phyloP scores from a whole-genome alignment of 257 asterid species.

The Solanum chiquidenum region DNA sequence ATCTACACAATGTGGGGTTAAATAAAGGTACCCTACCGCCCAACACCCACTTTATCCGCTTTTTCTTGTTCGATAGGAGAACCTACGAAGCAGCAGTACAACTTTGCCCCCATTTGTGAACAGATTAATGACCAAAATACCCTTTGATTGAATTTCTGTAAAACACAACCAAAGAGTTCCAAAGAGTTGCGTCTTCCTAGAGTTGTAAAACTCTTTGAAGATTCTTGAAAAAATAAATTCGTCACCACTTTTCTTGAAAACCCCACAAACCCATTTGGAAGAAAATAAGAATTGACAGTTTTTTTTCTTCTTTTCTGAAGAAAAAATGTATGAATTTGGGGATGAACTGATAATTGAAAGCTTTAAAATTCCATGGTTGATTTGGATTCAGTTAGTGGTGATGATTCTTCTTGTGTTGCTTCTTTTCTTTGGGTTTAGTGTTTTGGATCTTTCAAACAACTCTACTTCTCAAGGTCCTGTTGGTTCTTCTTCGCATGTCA shows the following conservation, averaged over 20 bases:
- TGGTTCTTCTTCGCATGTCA: neutral
- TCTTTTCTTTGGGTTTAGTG: constrained; percentile 44
- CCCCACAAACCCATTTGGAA: neutral
- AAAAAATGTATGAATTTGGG: constrained; percentile 44
- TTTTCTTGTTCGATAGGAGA: neutral
- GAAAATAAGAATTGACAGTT: neutral
- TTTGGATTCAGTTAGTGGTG: constrained; percentile 66
- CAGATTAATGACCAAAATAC: neutral
- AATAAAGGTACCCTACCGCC: neutral
- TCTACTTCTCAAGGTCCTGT: constrained; percentile 6
- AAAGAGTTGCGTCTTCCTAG: neutral
- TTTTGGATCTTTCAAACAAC: constrained; percentile 22
- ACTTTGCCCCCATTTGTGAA: neutral
- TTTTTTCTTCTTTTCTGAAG: neutral
- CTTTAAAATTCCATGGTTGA: constrained; percentile 57
- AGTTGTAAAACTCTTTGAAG: neutral
- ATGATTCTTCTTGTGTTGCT: constrained; percentile 47
- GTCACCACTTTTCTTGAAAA: neutral
- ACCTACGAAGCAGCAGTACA: neutral
- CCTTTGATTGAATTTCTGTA: neutral
- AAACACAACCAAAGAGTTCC: neutral
- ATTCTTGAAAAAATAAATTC: neutral
- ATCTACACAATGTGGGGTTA: neutral
- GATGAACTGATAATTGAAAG: constrained; percentile 56
- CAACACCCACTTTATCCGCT: neutral